Percentiles rank a stretch among this genome's conserved stretches.
phyloP scores from a whole-genome alignment of 1,284 basidiomycete species.

The Ganoderma leucocontextum region DNA sequence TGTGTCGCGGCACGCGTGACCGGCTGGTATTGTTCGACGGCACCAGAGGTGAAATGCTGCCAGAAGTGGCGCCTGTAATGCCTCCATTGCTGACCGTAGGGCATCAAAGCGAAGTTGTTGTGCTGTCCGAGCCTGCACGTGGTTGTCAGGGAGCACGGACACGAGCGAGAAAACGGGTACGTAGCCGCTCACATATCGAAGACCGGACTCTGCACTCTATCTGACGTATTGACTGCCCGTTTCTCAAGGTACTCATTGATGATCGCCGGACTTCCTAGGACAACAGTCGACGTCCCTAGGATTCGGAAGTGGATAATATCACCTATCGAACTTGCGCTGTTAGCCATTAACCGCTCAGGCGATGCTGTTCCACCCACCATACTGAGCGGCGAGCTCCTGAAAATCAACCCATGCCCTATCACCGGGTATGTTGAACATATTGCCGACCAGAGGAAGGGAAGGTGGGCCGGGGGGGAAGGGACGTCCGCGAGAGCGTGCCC shows the following conservation, averaged over 20 bases:
- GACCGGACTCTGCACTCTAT: not conserved
- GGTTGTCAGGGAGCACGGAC: not conserved
- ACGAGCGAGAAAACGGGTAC: not conserved
- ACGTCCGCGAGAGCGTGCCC: conserved; percentile 1
- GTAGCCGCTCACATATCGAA: not conserved
- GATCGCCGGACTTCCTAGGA: conserved; percentile 20
- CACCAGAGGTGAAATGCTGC: conserved; percentile 19
- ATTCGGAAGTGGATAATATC: conserved; percentile 10
- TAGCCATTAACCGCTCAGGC: not conserved
- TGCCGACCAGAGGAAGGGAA: conserved; percentile 4
- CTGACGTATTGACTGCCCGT: conserved; percentile 18
- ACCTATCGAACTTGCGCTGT: not conserved
- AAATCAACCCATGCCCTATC: conserved; percentile 2
- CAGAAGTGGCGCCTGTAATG: conserved; percentile 6
- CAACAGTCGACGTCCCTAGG: conserved; percentile 12
- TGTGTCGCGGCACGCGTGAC: not conserved
- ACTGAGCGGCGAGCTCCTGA: not conserved
- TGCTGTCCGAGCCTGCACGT: not conserved
- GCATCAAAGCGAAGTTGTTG: not conserved
- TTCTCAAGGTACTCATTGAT: conserved; percentile 27
- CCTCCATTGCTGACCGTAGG: conserved; percentile 15
- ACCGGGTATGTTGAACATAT: conserved; percentile 5
- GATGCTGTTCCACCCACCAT: not conserved
- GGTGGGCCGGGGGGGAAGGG: conserved; percentile 6
- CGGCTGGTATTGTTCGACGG: not conserved